phyloP scores from a whole-genome alignment of 768 basidiomycete species.

The Macrocybe gigantea region DNA sequence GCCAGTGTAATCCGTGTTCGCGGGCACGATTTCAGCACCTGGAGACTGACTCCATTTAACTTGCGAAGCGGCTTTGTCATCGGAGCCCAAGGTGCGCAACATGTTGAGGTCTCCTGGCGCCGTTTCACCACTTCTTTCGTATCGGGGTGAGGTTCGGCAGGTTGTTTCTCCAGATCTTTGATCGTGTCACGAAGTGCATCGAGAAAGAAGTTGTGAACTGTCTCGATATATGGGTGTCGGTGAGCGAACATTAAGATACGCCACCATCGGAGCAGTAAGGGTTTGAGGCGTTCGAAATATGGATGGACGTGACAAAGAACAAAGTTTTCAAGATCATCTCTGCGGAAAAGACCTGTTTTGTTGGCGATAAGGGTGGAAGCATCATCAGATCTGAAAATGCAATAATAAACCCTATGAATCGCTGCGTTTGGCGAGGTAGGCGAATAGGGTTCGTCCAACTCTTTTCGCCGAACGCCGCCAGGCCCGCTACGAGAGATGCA shows the following conservation, averaged over 20 bases:
- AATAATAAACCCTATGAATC: neutral
- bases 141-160: too few species aligned
- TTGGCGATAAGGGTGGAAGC: neutral
- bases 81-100: too few species aligned
- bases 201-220: neutral
- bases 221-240: neutral
- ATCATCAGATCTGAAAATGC: neutral
- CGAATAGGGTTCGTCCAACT: neutral
- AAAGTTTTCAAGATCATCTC: neutral
- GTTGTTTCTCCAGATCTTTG: neutral
- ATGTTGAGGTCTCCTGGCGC: too few species aligned
- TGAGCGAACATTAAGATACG: neutral
- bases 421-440: neutral
- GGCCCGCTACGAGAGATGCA: neutral
- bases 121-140: too few species aligned
- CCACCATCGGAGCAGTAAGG: neutral
- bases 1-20: too few species aligned
- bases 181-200: neutral
- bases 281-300: neutral
- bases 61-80: too few species aligned
- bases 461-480: neutral
- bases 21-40: too few species aligned
- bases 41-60: too few species aligned
- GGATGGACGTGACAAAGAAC: too few species aligned
- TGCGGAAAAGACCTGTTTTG: neutral